phyloP scores from a whole-genome alignment of 2,329 filamentous ascomycete species.

The Sporothrix mexicana region DNA sequence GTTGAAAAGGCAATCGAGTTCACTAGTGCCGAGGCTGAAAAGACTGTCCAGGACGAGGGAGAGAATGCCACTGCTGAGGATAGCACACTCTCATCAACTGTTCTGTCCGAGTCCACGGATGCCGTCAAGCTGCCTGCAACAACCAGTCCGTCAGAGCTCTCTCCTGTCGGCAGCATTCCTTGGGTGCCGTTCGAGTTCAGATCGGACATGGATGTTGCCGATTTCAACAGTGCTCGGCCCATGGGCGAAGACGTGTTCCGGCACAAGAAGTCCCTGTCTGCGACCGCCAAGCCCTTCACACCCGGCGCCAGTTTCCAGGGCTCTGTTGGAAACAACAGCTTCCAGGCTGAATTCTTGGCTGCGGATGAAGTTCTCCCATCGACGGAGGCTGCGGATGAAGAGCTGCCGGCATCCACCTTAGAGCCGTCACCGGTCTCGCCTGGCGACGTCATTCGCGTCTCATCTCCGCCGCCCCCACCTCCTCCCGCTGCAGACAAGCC shows the following conservation, averaged over 20 bases:
- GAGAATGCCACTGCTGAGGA: conserved; percentile 55
- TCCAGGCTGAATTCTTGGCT: conserved; percentile 36
- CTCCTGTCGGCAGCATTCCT: conserved; percentile 56
- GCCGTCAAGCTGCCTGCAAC: conserved; percentile 54
- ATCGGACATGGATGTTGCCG: conserved; percentile 53
- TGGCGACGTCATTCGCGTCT: conserved; percentile 20
- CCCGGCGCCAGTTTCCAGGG: conserved; percentile 48
- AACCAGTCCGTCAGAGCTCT: conserved; percentile 59
- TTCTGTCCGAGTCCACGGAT: conserved; percentile 60
- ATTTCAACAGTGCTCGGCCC: conserved; percentile 59
- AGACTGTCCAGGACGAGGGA: conserved; percentile 48
- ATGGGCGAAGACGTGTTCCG: conserved; percentile 53
- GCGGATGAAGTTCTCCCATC: conserved; percentile 31
- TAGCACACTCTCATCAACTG: conserved; percentile 60
- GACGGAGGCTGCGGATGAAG: conserved; percentile 31
- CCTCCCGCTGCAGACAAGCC: conserved; percentile 33
- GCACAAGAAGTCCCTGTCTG: conserved; percentile 68
- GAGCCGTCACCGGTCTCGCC: conserved; percentile 9
- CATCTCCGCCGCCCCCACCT: conserved; percentile 41
- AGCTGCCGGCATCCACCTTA: conserved; percentile 36
- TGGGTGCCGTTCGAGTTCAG: conserved; percentile 69
- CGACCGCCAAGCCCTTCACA: conserved; percentile 72
- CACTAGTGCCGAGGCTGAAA: conserved; percentile 35
- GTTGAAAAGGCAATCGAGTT: neutral
- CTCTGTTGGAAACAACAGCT: conserved; percentile 39